Percentiles rank a stretch among this genome's conserved stretches.
These are phyloP conservation scores for Pyrenula aspistea DNA, from an alignment of 495 filamentous ascomycete genomes.

Conservation along the genomic window DNA sequence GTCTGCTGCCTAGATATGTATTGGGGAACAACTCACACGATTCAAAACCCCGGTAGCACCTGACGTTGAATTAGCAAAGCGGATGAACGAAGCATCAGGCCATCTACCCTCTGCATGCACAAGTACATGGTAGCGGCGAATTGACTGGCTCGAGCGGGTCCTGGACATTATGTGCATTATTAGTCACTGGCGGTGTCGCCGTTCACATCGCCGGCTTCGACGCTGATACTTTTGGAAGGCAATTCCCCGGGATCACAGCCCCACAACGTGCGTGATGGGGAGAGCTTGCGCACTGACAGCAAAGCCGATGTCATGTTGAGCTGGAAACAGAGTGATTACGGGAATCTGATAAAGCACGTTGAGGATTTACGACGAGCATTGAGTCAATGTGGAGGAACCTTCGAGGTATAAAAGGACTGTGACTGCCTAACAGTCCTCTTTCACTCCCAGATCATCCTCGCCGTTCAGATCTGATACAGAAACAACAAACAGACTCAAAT, in stretches of 20 bases:
- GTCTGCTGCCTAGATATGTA: too few species aligned
- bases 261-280: not conserved
- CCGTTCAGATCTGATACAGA: not conserved
- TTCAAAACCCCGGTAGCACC: too few species aligned
- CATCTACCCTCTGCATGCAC: too few species aligned
- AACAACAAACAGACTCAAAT: too few species aligned
- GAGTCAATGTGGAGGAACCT: not conserved
- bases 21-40: too few species aligned
- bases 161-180: too few species aligned
- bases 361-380: not conserved
- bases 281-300: not conserved
- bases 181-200: not conserved
- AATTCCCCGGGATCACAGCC: not conserved
- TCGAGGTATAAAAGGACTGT: not conserved
- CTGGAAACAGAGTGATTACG: not conserved
- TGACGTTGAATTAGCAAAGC: too few species aligned
- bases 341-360: not conserved
- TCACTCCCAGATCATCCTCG: not conserved
- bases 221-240: too few species aligned
- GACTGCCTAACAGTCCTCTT: not conserved
- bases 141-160: too few species aligned
- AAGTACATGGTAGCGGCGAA: too few species aligned
- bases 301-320: not conserved
- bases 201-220: not conserved
- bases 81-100: too few species aligned